Base-by-base conservation (phyloP, 202 grass and related monocot species). In the Schoenoplectus tabernaemontani region DNA sequence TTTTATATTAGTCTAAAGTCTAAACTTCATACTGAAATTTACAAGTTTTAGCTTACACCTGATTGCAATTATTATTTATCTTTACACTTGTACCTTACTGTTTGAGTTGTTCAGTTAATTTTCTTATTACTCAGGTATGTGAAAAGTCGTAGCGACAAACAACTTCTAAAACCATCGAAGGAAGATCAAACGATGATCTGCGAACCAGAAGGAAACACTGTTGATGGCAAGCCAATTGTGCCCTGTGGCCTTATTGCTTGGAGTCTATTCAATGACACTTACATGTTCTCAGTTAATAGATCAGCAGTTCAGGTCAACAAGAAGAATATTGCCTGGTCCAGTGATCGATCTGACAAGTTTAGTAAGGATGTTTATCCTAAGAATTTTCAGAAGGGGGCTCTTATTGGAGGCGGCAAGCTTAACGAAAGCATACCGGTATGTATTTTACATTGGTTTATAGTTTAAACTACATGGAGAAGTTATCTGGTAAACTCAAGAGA, bases 241-340 rank as follows among this genome's bases (percentile, higher is more conserved):
- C 93, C 91, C 43, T 97, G 93, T 82, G 93, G 93, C 12, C 93
- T 97, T 41, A 86, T 97, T 57, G 87, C 93, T 71, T 93, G 93
- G 93, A 97, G 91, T 84, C 57, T 97, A 59, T 97, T 93, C 82
- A 93, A 91, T 73, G 93, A 97, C 41, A 93, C 93, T 9, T 97
- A 88, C 59, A 77, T 48, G 62, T 85, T 93, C 60, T 84, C 77
- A 43, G 63, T 86, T 60, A 86, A 87, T 15, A 91, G 76, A 54
- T 85, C 69, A 42, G 11, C 39, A 61, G 37, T 86, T 84, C 75
- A 86, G 79, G 89, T 97, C 39, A 93, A 93, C 34, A 97, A 93
- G 77, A 93, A 90, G 77, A 82, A 90, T 51, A 97, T 97, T 81
- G 89, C 93, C 50, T 97, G 93, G 93, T 80, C 81, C 47, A 93